Base-by-base conservation (phyloP, 345 rosid genomes). In the Eucalyptus tenuipes region DNA sequence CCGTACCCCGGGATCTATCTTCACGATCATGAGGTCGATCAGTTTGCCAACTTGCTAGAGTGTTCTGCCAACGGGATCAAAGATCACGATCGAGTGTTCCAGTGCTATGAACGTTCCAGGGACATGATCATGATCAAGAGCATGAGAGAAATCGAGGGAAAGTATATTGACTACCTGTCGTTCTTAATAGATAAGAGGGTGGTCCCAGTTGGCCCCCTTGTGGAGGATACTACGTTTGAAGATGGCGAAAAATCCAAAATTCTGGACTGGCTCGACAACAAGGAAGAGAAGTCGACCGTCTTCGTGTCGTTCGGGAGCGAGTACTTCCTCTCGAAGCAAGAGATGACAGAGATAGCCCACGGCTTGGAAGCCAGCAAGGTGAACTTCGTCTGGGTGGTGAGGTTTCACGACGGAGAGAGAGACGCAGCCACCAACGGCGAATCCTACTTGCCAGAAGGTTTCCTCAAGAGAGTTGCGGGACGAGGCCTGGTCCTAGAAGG, bases 271-370 rank as follows among this genome's bases (percentile, higher is more conserved):
- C 91, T 91, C 12, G 45, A 89, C 88, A 49, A 25, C 85, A 91
- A 89, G 47, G 50, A 68, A 44, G 48, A 85, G 49, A 52, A 33
- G n/a, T 90, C 91, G 6, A 89, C 89, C n/a, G 52, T 90, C 29
- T 91, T 91, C 48, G 91, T 90, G 24, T 91, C 93, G 20, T 90
- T 89, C 44, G 89, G 93, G 24, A 89, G 89, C 33, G 93, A 91
- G 85, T 88, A 80, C n/a, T 91, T 89, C 82, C 81, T 88, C 9
- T 85, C 91, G 7, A 59, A 15, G 86, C 88, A 89, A 40, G 90
- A 89, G 37, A 55, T 66, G 49, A 48, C 66, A 44, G 92, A 91
- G 84, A 64, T 91, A 50, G 93, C 91, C 9, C 68, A 86, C 33
- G 92, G 90, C 25, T 55, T 90, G 42, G 89, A 68, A 45, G 89